phyloP scores from a whole-genome alignment of 2,329 filamentous ascomycete genomes.

The Periconia sp. region DNA sequence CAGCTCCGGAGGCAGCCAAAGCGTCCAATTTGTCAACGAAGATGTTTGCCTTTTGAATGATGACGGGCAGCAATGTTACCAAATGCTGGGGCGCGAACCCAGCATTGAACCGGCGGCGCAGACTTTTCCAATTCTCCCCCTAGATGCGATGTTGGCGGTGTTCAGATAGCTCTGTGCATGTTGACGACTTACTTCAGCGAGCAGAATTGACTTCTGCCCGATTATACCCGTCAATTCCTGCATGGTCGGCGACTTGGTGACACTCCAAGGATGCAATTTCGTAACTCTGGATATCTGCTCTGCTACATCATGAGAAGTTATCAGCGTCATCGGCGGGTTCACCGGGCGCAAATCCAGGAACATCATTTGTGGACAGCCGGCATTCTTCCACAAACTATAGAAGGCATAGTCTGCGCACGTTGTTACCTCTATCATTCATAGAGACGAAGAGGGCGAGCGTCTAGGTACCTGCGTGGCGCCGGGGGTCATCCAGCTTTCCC shows the following conservation, averaged over 20 bases:
- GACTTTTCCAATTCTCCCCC: conserved; percentile 37
- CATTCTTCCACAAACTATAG: conserved; percentile 26
- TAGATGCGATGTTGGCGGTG: conserved; percentile 1
- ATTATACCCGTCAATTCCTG: conserved; percentile 21
- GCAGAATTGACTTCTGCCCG: conserved; percentile 32
- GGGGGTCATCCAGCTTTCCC: conserved; percentile 24
- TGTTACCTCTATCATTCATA: not conserved
- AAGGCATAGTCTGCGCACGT: conserved; percentile 35
- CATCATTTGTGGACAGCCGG: conserved; percentile 29
- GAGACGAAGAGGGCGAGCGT: not conserved
- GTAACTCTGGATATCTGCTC: conserved; percentile 36
- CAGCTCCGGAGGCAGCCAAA: conserved; percentile 21
- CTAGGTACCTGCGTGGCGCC: conserved; percentile 29
- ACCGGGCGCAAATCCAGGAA: conserved; percentile 37
- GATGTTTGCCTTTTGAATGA: conserved; percentile 37
- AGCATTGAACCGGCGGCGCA: conserved; percentile 40
- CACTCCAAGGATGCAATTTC: conserved; percentile 32
- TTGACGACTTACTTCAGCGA: conserved; percentile 16
- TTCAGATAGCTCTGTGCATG: not conserved
- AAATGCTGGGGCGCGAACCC: conserved; percentile 43
- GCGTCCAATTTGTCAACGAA: conserved; percentile 36
- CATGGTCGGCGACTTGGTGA: conserved; percentile 39
- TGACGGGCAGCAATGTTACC: conserved; percentile 33
- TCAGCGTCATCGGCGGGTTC: conserved; percentile 22
- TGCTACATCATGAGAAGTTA: conserved; percentile 36